Evolutionary conservation across 257 asterid genomes (phyloP).

Genomic region (Plantago ovata): DNA sequence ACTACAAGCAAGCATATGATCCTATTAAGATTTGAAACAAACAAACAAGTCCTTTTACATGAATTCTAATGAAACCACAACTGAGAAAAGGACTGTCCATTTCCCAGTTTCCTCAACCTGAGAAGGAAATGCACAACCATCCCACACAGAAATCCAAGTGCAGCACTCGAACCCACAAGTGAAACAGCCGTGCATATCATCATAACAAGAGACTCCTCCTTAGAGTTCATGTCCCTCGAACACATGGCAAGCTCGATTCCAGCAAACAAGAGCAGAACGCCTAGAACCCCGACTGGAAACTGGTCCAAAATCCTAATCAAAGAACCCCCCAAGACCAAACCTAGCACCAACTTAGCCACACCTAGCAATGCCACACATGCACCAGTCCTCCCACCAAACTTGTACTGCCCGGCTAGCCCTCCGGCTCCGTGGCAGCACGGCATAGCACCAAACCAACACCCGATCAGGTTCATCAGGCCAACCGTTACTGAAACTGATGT

Average conservation of each 20-base stretch:
- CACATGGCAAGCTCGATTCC: slow-evolving; percentile 68
- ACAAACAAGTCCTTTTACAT: too few relatives aligned
- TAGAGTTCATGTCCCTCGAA: slow-evolving; percentile 54
- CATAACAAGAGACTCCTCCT: slow-evolving; percentile 58
- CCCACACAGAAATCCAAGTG: slow-evolving; percentile 66
- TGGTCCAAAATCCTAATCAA: slow-evolving; percentile 47
- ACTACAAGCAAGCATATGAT: too few relatives aligned
- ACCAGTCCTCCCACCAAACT: slow-evolving; percentile 81
- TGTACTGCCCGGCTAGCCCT: slow-evolving; percentile 80
- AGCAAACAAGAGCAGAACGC: slow-evolving; percentile 64
- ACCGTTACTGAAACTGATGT: slow-evolving; percentile 64
- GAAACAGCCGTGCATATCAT: slow-evolving; percentile 64
- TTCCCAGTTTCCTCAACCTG: slow-evolving; percentile 33
- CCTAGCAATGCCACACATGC: slow-evolving; percentile 76
- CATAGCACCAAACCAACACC: slow-evolving; percentile 88
- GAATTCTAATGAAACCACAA: slow-evolving; percentile 23
- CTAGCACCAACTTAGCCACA: slow-evolving; percentile 50
- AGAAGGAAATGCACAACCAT: slow-evolving; percentile 56
- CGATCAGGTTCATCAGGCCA: slow-evolving; percentile 67
- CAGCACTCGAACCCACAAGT: slow-evolving; percentile 69
- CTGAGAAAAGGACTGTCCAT: slow-evolving; percentile 19
- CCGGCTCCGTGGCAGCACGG: slow-evolving; percentile 86
- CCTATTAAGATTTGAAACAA: too few relatives aligned
- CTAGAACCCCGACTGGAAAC: slow-evolving; percentile 65
- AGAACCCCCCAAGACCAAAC: slow-evolving; percentile 59